A percentile compares a stretch with the other conserved stretches of the same genome.
These are phyloP conservation scores for Taphrina communis DNA, from an alignment of 1,139 yeast genomes.

Conservation along the genomic window DNA sequence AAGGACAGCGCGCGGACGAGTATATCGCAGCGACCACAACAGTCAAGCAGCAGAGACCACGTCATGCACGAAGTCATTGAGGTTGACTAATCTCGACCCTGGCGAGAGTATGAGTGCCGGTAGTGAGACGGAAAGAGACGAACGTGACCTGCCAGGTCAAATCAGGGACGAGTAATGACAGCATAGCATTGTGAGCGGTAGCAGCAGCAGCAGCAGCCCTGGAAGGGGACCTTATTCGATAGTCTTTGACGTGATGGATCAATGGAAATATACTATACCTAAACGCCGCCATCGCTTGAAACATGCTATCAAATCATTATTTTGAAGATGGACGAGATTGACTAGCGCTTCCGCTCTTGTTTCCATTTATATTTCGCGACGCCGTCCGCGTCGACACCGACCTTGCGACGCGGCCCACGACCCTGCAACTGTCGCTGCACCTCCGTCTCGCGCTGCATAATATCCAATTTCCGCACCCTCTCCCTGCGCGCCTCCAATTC, in stretches of 20 bases:
- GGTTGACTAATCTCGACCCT: slow-evolving; percentile 11
- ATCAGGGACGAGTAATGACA: neutral
- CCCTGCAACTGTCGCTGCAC: slow-evolving; percentile 42
- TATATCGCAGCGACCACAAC: slow-evolving; percentile 13
- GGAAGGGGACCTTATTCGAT: too few species aligned
- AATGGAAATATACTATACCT: neutral
- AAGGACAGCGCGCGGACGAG: slow-evolving; percentile 16
- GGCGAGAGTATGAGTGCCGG: too few species aligned
- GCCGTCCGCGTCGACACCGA: slow-evolving; percentile 41
- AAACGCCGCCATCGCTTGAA: neutral
- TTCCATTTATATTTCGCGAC: slow-evolving; percentile 43
- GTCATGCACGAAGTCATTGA: slow-evolving; percentile 32
- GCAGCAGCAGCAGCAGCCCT: neutral
- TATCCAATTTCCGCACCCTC: slow-evolving; percentile 26
- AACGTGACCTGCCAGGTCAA: neutral
- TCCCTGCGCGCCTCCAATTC: slow-evolving; percentile 39
- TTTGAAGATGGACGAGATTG: too few species aligned
- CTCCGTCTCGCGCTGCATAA: slow-evolving; percentile 34
- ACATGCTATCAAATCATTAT: neutral
- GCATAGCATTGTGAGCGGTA: slow-evolving; percentile 2
- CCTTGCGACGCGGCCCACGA: slow-evolving; percentile 43
- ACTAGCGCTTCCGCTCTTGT: slow-evolving; percentile 43
- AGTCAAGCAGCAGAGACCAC: slow-evolving; percentile 5
- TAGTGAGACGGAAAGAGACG: neutral
- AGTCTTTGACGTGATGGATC: neutral